phyloP scores from a whole-genome alignment of 2,329 filamentous ascomycete species.

The Lachnum nothofagi region DNA sequence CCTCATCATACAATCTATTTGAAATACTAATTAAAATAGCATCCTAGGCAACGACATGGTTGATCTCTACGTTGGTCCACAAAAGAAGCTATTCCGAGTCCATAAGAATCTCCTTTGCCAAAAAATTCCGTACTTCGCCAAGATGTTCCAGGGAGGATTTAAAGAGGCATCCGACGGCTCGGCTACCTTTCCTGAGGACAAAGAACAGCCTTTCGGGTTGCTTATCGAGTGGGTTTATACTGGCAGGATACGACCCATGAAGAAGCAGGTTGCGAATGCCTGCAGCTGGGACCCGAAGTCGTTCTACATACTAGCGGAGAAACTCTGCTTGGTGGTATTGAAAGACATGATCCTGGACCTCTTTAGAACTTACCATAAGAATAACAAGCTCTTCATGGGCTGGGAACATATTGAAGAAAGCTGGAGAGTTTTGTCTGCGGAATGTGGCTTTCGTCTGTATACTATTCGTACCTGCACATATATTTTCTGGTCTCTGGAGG shows the following conservation, averaged over 20 bases:
- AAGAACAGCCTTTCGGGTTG: conserved; percentile 5
- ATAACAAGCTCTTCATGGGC: background rate
- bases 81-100: conserved; percentile 2
- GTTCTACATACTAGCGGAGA: background rate
- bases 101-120: conserved; percentile 12
- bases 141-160: conserved; percentile 14
- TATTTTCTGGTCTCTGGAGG: too few relatives aligned
- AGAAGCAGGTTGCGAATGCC: background rate
- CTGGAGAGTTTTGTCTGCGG: background rate
- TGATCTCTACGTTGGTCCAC: conserved; percentile 4
- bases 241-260: background rate
- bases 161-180: background rate
- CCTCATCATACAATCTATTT: background rate
- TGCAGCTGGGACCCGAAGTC: background rate
- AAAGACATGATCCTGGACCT: background rate
- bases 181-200: conserved; percentile 13
- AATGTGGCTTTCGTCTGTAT: background rate
- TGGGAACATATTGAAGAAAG: background rate
- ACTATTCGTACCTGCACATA: background rate
- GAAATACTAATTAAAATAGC: background rate
- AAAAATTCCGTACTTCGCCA: conserved; percentile 17
- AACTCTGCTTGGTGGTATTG: background rate
- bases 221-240: conserved; percentile 14
- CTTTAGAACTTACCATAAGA: background rate
- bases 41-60: conserved; percentile 5